A percentile compares a stretch with the other conserved stretches of the same genome.
These are phyloP conservation scores for Homolaphlyctis polyrhiza DNA, from an alignment of 371 early-diverging fungal genomes.

Conservation along the genomic window DNA sequence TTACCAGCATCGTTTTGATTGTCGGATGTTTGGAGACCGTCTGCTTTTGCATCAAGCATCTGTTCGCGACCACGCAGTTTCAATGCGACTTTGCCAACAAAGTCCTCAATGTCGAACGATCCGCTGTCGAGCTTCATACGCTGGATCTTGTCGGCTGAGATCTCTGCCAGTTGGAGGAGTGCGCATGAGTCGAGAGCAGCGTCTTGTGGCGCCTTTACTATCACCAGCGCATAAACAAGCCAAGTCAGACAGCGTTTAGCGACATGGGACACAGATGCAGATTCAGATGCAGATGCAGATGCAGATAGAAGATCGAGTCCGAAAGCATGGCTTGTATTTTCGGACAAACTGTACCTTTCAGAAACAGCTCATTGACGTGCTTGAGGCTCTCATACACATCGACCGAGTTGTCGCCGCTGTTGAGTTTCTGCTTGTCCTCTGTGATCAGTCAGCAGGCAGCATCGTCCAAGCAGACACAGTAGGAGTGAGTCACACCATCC, in stretches of 20 bases:
- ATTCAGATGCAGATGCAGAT: neutral
- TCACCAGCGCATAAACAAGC: too few relatives aligned
- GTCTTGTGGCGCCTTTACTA: constrained; percentile 62
- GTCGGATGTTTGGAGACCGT: too few relatives aligned
- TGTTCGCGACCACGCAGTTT: neutral
- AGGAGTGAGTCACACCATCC: neutral
- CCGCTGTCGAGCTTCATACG: constrained; percentile 64
- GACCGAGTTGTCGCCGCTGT: neutral
- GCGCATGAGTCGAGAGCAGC: constrained; percentile 81
- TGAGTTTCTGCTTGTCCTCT: neutral
- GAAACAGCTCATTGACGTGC: constrained; percentile 5
- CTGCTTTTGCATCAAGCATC: neutral
- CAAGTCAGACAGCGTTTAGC: neutral
- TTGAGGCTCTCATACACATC: neutral
- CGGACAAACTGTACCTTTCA: neutral
- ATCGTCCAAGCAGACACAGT: too few relatives aligned
- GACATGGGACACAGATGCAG: neutral
- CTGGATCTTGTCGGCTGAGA: constrained; percentile 71
- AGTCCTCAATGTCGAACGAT: constrained; percentile 33
- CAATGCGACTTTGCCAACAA: constrained; percentile 7
- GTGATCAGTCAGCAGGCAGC: too few relatives aligned
- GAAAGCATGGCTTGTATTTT: neutral
- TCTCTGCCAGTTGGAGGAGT: constrained; percentile 64
- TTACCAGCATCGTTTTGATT: neutral
- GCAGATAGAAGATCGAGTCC: neutral